A percentile compares a stretch with the other conserved stretches of the same genome.
Conservation (phyloP, 2,329 filamentous ascomycete genomes). For the Polytolypa hystricis region DNA sequence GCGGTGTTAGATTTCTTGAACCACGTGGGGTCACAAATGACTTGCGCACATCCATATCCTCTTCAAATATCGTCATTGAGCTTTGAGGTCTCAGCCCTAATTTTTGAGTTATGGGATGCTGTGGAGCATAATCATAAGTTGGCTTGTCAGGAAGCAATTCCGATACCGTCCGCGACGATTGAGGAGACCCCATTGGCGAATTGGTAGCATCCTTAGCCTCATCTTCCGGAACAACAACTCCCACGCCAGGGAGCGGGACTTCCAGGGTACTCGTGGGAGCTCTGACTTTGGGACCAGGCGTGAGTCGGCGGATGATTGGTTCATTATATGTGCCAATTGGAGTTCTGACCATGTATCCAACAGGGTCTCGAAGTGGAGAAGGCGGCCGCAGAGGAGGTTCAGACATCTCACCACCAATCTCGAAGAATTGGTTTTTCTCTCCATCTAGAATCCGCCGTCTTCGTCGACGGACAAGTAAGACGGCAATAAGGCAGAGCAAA, state of each 20-base stretch:
- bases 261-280: not conserved
- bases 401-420: slow-evolving; percentile 30
- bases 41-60: slow-evolving; percentile 19
- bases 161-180: slow-evolving; percentile 14
- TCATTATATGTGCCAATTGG: slow-evolving; percentile 11
- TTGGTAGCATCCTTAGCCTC: not conserved
- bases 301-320: slow-evolving; percentile 2
- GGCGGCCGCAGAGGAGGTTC: slow-evolving; percentile 20
- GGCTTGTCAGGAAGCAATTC: slow-evolving; percentile 26
- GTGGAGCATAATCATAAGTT: no score
- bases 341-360: slow-evolving; percentile 3
- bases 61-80: slow-evolving; percentile 28
- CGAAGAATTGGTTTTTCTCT: slow-evolving; percentile 21
- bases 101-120: no score
- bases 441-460: slow-evolving; percentile 16
- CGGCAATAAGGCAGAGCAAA: slow-evolving; percentile 22
- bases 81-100: slow-evolving; percentile 24
- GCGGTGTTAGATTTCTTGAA: no score
- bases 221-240: not conserved
- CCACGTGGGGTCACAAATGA: not conserved
- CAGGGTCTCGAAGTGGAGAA: slow-evolving; percentile 8
- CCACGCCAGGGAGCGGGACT: not conserved
- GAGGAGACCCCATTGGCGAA: no score
- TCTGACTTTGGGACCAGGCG: not conserved
- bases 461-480: slow-evolving; percentile 22